Base-by-base conservation (phyloP, 129 eudicot species). In the Artemisia argyi region DNA sequence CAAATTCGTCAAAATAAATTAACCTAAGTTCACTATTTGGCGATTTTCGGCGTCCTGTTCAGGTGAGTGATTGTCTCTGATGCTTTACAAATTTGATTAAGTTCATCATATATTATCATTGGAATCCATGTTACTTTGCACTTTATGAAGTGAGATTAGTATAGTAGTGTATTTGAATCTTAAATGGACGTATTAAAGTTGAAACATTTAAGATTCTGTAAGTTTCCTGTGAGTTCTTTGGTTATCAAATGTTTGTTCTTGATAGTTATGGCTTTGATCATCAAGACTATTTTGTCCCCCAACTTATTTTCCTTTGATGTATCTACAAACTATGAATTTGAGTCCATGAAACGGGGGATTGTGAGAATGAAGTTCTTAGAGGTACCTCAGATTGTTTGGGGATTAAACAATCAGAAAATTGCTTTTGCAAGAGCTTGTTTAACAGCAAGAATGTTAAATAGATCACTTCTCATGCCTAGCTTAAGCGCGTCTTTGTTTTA, bases 381-480 rank as follows among this genome's bases (percentile, higher is more conserved):
- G 76, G 97, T 88, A 22, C 99, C 99, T 58, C 99, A 94, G 61
- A 94, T 94, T 57, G 83, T 94, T 2, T 94, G 99, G 99, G 99
- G 99, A 22, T 83, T 94, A 71, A 94, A 94, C 78, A 94, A 94
- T 72, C 99, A 94, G 65, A 94, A 94, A 58, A 94, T 94, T 51
- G 99, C 99, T 1, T 90, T 94, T 72, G 99, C 99, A 3, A 83
- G 99, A 88, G 96, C 97, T 71, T 94, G 99, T 66, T 80, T 94
- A 56, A 90, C 99, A 20, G 97, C 99, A 42, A 78, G 93, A 73
- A 76, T 79, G 86, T 81, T 94, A 24, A 94, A 90, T 52, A 74
- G 99, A 30, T 84, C 97, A 2, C 89, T 94, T 65, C 69, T 94
- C 81, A 86, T 90, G 99, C 99, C 99, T 17, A 94, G 93, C 68